These are phyloP conservation scores for Endoconidiophora laricicola DNA, from an alignment of 2,329 filamentous ascomycete species.

Conservation along the genomic window DNA sequence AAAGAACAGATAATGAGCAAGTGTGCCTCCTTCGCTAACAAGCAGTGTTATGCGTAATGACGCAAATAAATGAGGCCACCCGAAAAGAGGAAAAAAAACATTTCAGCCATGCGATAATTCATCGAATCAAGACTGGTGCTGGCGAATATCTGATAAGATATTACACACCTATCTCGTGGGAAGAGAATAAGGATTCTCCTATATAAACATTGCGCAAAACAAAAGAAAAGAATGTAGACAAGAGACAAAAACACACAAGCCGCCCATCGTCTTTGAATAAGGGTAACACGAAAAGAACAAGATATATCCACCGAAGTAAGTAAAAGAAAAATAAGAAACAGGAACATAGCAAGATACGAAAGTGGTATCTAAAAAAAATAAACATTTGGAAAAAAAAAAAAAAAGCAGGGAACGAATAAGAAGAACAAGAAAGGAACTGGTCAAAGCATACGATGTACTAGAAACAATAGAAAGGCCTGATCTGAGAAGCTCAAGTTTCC, in stretches of 20 bases:
- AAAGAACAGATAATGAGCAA: too few relatives aligned
- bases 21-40: background rate
- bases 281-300: constrained; percentile 1
- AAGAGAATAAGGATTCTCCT: background rate
- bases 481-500: background rate
- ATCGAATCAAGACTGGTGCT: too few relatives aligned
- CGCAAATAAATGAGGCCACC: background rate
- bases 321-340: background rate
- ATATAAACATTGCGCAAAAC: background rate
- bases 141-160: background rate
- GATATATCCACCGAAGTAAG: constrained; percentile 1
- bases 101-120: too few relatives aligned
- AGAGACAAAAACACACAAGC: background rate
- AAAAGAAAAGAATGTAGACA: background rate
- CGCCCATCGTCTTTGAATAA: background rate
- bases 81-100: background rate
- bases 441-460: background rate
- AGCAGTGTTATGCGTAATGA: background rate
- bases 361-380: constrained; percentile 6
- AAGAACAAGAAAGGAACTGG: background rate
- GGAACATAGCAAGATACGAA: background rate
- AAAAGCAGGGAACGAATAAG: constrained; percentile 1
- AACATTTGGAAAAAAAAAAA: background rate
- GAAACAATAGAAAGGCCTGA: background rate
- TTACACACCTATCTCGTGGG: background rate